A percentile compares a stretch with the other conserved stretches of the same genome.
phyloP scores from a whole-genome alignment of 2,329 filamentous ascomycete genomes.

The Parastagonospora nodorum region DNA sequence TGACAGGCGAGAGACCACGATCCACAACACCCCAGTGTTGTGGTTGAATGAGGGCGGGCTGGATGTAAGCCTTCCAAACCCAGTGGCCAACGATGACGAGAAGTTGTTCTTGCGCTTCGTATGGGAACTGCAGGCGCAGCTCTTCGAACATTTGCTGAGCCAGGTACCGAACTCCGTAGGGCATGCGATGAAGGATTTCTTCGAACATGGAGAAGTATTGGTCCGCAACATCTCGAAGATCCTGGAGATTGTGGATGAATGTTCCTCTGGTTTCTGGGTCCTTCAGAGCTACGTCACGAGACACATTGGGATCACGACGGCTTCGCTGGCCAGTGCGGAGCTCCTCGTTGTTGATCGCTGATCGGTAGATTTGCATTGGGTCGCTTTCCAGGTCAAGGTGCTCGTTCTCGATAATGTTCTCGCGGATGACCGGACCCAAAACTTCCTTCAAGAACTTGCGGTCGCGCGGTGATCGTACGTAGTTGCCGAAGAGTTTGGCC shows the following conservation, averaged over 20 bases:
- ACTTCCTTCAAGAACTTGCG: slow-evolving; percentile 90
- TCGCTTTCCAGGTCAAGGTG: slow-evolving; percentile 93
- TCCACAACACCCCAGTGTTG: slow-evolving; percentile 94
- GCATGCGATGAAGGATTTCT: slow-evolving; percentile 83
- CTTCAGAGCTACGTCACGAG: slow-evolving; percentile 91
- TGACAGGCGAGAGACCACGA: slow-evolving; percentile 82
- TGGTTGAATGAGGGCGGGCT: slow-evolving; percentile 84
- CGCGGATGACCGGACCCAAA: slow-evolving; percentile 81
- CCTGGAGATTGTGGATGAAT: slow-evolving; percentile 93
- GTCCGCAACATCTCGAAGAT: slow-evolving; percentile 91
- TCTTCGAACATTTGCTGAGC: slow-evolving; percentile 83
- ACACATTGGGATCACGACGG: slow-evolving; percentile 79
- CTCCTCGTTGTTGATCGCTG: slow-evolving; percentile 96
- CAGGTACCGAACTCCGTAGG: slow-evolving; percentile 88
- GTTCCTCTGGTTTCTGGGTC: slow-evolving; percentile 89
- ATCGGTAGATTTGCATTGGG: slow-evolving; percentile 94
- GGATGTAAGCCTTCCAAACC: slow-evolving; percentile 93
- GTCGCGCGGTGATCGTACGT: slow-evolving; percentile 88
- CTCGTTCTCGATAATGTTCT: slow-evolving; percentile 91
- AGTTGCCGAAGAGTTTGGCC: slow-evolving; percentile 82
- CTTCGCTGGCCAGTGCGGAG: slow-evolving; percentile 87
- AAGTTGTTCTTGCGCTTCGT: slow-evolving; percentile 76
- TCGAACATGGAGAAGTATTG: slow-evolving; percentile 84
- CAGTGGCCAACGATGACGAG: slow-evolving; percentile 87
- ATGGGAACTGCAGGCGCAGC: slow-evolving; percentile 75